These are phyloP conservation scores for Puccinia novopanici DNA, from an alignment of 1,284 basidiomycete genomes.

Conservation along the genomic window DNA sequence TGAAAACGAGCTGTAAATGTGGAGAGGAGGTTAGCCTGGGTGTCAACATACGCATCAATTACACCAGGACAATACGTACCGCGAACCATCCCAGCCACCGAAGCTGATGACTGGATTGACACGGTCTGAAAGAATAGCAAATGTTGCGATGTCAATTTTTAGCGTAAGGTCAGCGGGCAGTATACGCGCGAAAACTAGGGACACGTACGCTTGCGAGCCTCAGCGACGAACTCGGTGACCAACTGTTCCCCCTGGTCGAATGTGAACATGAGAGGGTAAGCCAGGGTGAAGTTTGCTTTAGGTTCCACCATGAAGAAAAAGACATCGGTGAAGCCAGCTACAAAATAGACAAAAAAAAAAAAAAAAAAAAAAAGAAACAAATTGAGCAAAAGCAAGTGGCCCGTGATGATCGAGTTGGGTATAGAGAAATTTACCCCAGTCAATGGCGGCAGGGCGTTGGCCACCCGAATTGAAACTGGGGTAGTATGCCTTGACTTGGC, in stretches of 20 bases:
- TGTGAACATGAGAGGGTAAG: conserved; percentile 8
- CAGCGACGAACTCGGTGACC: conserved; percentile 22
- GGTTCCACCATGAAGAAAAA: conserved; percentile 36
- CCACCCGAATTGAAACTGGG: conserved; percentile 24
- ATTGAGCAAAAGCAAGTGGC: neutral
- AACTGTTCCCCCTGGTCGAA: neutral
- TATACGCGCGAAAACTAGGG: neutral
- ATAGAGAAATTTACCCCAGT: conserved; percentile 25
- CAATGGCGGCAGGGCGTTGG: conserved; percentile 3
- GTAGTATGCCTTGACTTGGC: conserved; percentile 42
- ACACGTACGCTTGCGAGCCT: conserved; percentile 28
- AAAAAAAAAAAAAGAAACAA: neutral
- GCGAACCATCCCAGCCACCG: conserved; percentile 48
- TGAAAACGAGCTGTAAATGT: conserved; percentile 36
- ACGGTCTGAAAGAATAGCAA: conserved; percentile 13
- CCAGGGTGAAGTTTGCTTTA: conserved; percentile 2
- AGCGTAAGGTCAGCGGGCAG: neutral
- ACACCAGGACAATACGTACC: neutral
- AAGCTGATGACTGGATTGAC: conserved; percentile 24
- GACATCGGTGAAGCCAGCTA: conserved; percentile 44
- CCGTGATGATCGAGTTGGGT: neutral
- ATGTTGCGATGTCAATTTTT: neutral
- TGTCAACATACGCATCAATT: too few species aligned
- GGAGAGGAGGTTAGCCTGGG: neutral
- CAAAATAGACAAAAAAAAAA: neutral